A percentile compares a stretch with the other conserved stretches of the same genome.
Conservation (phyloP, 768 basidiomycete species). For the Baorangia bicolor region DNA sequence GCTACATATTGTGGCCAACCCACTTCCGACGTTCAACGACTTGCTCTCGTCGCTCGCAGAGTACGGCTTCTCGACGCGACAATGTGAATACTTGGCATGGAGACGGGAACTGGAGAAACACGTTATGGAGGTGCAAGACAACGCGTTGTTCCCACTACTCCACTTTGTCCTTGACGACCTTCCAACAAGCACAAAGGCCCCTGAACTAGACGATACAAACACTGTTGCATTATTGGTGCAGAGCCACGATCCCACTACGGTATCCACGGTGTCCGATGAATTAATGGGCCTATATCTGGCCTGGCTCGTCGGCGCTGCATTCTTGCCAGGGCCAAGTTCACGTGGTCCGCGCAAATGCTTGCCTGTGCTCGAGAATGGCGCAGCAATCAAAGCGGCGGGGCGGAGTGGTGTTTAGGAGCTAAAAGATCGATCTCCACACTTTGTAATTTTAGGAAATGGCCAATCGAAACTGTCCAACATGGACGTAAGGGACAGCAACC, state of each 20-base stretch:
- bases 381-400: constrained; percentile 61
- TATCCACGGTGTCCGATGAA: constrained; percentile 66
- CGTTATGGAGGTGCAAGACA: constrained; percentile 92
- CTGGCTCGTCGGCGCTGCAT: constrained; percentile 86
- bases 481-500: background rate
- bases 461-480: background rate
- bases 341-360: constrained; percentile 41
- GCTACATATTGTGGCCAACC: constrained; percentile 82
- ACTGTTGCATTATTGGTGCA: constrained; percentile 58
- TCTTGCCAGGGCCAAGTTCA: constrained; percentile 60
- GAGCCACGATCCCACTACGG: constrained; percentile 37
- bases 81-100: constrained; percentile 91
- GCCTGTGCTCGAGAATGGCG: constrained; percentile 43
- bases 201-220: constrained; percentile 85
- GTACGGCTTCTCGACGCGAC: constrained; percentile 78
- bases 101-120: constrained; percentile 90
- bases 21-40: constrained; percentile 86
- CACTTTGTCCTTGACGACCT: constrained; percentile 98
- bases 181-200: constrained; percentile 93
- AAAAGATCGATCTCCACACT: background rate
- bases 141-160: constrained; percentile 93
- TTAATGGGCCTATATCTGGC: constrained; percentile 87
- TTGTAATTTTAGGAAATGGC: background rate
- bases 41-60: constrained; percentile 68
- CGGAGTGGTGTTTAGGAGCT: constrained; percentile 52